Conservation (phyloP, 441 rosid species). For the Adansonia grandidieri region DNA sequence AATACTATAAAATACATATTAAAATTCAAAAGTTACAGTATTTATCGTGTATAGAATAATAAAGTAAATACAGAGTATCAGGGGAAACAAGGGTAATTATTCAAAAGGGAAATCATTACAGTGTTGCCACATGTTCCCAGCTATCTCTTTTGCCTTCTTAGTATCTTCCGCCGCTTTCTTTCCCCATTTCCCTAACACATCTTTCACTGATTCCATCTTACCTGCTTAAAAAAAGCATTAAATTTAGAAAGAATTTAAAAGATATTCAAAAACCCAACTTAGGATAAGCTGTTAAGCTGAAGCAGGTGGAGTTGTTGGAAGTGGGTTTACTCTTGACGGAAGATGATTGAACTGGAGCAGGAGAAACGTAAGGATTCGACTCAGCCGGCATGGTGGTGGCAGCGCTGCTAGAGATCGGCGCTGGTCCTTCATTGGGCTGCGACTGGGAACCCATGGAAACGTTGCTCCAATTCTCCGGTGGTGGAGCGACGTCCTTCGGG, state of each 20-base stretch:
- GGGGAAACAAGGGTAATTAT: no score
- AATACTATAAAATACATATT: background rate
- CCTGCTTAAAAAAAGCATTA: constrained; percentile 40
- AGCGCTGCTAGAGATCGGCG: constrained; percentile 46
- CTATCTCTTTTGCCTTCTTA: constrained; percentile 84
- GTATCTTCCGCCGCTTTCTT: constrained; percentile 81
- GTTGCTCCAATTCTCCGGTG: constrained; percentile 49
- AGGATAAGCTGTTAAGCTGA: background rate
- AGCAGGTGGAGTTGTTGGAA: background rate
- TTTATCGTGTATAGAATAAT: no score
- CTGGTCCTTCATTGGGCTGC: constrained; percentile 33
- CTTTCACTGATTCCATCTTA: constrained; percentile 77
- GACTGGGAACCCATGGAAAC: constrained; percentile 35
- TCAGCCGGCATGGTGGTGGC: constrained; percentile 87
- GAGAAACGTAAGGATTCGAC: constrained; percentile 79
- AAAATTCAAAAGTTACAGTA: background rate
- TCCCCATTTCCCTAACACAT: constrained; percentile 71
- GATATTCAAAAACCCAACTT: background rate
- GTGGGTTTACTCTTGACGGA: constrained; percentile 46
- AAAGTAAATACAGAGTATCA: background rate
- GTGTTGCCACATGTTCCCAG: constrained; percentile 94
- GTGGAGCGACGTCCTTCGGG: constrained; percentile 69
- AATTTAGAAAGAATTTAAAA: background rate
- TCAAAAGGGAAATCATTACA: constrained; percentile 39
- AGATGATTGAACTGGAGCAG: constrained; percentile 53